Percentiles rank a stretch among this genome's conserved stretches.
Evolutionary conservation across 176 grass and related monocot species (phyloP).

Genomic region (Oryza officinalis): DNA sequence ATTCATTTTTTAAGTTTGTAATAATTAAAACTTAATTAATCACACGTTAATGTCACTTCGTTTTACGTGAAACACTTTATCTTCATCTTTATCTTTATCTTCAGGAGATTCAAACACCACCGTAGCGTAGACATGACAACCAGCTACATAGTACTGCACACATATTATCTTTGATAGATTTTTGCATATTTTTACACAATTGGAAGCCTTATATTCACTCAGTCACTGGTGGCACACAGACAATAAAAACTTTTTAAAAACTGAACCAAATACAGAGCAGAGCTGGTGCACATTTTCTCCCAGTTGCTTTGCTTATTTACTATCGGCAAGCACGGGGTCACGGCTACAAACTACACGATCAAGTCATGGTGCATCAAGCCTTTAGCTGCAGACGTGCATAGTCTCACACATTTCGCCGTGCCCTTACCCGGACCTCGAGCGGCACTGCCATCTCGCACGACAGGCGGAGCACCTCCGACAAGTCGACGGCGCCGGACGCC

Average conservation of each 20-base stretch:
- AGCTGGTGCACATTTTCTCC: conserved; percentile 15
- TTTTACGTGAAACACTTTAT: too few species aligned
- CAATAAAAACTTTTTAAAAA: background rate
- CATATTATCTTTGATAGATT: conserved; percentile 39
- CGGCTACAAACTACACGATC: conserved; percentile 28
- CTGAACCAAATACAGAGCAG: conserved; percentile 23
- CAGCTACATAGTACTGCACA: background rate
- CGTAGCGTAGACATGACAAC: background rate
- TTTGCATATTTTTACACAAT: conserved; percentile 40
- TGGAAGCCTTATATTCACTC: conserved; percentile 25
- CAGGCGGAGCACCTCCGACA: conserved; percentile 76
- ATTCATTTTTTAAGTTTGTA: too few species aligned
- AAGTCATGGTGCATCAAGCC: conserved; percentile 1
- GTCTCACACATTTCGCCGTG: conserved; percentile 28
- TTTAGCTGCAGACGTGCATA: background rate
- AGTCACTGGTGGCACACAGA: background rate
- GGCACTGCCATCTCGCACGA: conserved; percentile 84
- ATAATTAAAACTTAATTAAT: too few species aligned
- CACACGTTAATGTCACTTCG: too few species aligned
- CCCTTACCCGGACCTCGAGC: conserved; percentile 57
- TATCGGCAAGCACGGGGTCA: conserved; percentile 20
- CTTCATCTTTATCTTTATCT: too few species aligned
- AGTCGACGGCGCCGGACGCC: conserved; percentile 45
- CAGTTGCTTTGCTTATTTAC: conserved; percentile 51
- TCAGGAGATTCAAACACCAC: too few species aligned